phyloP scores from a whole-genome alignment of 805 yeast genomes.

The Clavispora phyllophila region DNA sequence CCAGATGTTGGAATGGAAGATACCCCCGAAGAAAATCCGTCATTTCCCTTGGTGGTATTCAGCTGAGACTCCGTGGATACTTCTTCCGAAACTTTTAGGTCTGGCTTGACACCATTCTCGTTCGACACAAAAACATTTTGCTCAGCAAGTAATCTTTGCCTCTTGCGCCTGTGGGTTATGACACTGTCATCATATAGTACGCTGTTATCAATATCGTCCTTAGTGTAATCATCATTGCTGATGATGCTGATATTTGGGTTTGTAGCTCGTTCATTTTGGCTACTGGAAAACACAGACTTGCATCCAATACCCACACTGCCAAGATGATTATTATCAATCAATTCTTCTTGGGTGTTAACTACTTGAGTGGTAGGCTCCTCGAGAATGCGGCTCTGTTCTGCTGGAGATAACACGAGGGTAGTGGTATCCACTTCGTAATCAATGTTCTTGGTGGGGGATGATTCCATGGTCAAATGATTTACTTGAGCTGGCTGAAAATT shows the following conservation, averaged over 20 bases:
- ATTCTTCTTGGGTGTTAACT: constrained; percentile 23
- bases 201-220: constrained; percentile 11
- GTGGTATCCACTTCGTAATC: constrained; percentile 1
- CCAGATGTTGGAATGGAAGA: not conserved
- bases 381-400: not conserved
- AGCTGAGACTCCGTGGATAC: not conserved
- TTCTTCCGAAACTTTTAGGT: not conserved
- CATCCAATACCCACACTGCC: constrained; percentile 9
- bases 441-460: not conserved
- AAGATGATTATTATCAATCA: constrained; percentile 4
- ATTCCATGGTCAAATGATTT: not conserved
- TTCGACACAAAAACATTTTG: not conserved
- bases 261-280: constrained; percentile 11
- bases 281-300: constrained; percentile 16
- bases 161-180: constrained; percentile 16
- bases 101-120: not conserved
- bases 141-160: not conserved
- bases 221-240: constrained; percentile 3
- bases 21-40: too few relatives aligned
- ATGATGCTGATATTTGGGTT: constrained; percentile 12
- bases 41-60: not conserved
- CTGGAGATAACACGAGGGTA: constrained; percentile 1
- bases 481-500: not conserved
- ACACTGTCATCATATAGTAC: constrained; percentile 24
- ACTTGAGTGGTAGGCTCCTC: constrained; percentile 30